Base-by-base conservation (phyloP, 208 protist species). In the Vickermania ingenoplastis region DNA sequence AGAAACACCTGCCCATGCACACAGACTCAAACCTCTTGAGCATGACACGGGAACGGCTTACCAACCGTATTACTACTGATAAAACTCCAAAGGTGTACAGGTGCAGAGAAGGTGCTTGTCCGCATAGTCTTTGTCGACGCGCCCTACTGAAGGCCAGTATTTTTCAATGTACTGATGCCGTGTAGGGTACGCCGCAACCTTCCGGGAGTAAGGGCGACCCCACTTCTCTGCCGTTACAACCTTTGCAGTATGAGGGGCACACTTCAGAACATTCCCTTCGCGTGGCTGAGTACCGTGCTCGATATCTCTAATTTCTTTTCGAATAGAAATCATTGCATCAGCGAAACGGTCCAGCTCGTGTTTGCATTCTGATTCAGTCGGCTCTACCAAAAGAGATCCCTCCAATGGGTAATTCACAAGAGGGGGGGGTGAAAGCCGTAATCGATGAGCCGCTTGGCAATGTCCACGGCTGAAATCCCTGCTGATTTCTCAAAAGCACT, bases 361-460 rank as follows among this genome's bases (percentile, higher is more conserved):
- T 67, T 96, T 97, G 7, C 89, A 88, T 82, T 99, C 97, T 29
- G 77, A 91, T 73, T 99, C 97, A 0, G 97, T 99, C 3, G 98
- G 98, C 83, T 99, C 97, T 69, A 99, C 91, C 97, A 99, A 98
- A 22, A 99, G 83, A 1, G 97, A 98, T 50, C 88, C 89, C 17
- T 66, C 60, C 5, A 96, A 66, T 4, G 89, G 92, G 66, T 96
- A 97, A 11, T 89, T 86, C 79, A 99, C 95, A 4, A 97, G 99
- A 4, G 98, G 98, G n/a, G n/a, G 17, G 92, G 81, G 71, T 99
- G 97, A 87, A 99, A 97, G 30, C 89, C 90, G 70, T 97, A 98
- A 79, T 99, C 97, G 76, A 97, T 96, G 22, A 99, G 81, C 14
- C 97, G 84, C 87, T 99, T 99, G 48, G 98, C 96, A 29, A 99